Evolutionary conservation across 495 filamentous ascomycete species (phyloP).

Genomic region (Aspergillus leporis): DNA sequence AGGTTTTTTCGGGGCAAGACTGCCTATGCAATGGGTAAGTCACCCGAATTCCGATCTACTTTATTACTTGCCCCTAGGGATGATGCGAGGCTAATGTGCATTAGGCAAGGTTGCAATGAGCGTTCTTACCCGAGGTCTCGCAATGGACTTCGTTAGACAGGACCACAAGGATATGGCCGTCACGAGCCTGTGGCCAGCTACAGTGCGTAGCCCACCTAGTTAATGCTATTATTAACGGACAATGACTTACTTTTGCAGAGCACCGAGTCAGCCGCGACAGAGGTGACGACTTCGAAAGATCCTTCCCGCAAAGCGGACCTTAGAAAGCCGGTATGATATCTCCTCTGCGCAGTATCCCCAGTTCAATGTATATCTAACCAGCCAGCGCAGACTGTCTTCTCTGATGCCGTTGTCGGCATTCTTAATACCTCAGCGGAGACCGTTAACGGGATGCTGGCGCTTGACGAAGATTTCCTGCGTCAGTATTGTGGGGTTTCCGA

Average conservation of each 20-base stretch:
- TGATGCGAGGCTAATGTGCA: conserved; percentile 4
- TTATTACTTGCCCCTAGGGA: background rate
- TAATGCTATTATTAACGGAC: background rate
- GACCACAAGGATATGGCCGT: conserved; percentile 69
- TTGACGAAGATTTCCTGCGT: conserved; percentile 84
- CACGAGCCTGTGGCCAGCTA: conserved; percentile 80
- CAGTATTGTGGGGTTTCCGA: conserved; percentile 63
- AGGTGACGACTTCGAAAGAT: conserved; percentile 44
- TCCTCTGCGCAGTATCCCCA: background rate
- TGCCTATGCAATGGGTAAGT: conserved; percentile 74
- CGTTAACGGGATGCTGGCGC: conserved; percentile 71
- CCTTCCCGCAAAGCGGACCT: conserved; percentile 50
- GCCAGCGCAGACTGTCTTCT: conserved; percentile 59
- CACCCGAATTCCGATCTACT: background rate
- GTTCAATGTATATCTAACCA: background rate
- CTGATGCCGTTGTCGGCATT: conserved; percentile 77
- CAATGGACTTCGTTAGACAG: conserved; percentile 77
- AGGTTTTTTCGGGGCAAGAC: conserved; percentile 86
- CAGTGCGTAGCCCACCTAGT: conserved; percentile 43
- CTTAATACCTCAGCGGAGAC: conserved; percentile 56
- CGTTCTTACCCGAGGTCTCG: conserved; percentile 76
- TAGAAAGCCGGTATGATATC: conserved; percentile 54
- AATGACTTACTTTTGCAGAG: conserved; percentile 9
- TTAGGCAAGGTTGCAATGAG: conserved; percentile 76
- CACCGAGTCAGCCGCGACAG: conserved; percentile 74